Base-by-base conservation (phyloP, 805 yeast species). In the Ogataea henricii region DNA sequence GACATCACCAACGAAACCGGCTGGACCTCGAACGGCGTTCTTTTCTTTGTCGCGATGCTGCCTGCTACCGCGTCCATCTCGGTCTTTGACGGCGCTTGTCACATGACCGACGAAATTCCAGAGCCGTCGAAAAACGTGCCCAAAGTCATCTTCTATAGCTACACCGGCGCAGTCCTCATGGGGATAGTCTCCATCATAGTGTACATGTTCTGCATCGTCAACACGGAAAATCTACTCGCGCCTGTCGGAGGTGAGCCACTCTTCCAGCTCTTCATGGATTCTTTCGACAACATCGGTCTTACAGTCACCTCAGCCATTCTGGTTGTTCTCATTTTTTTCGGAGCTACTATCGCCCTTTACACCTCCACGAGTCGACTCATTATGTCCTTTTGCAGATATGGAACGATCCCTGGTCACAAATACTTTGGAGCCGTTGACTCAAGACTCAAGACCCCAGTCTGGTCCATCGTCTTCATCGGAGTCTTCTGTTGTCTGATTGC, bases 141-240 rank as follows among this genome's bases (percentile, higher is more conserved):
- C 6, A 39, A 39, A 18, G 42, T 39, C 23, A 39, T 39, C 13
- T 26, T 39, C 33, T 39, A 39, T 33, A 27, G 33, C n/a, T 39
- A 39, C 42, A 27, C 42, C 27, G 32, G 33, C 8, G 42, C 42
- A 3, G 32, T 39, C 16, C 13, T 39, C 9, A 27, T 39, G 42
- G 42, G 42, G 6, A 39, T 39, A 10, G 13, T 39, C 23, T 25
- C 42, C 16, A 39, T 39, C 16, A 25, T 39, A 14, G 18, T 39
- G 17, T 39, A 39, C 42, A 39, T 39, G 42, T 39, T 39, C 33
- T 39, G 42, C 34, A 39, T 39, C 12, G 42, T 39, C 42, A 39
- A 39, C 42, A 13, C 33, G 3, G 42, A 39, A 13, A 39, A 39
- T 16, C 42, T 39, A 3, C 33, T 39, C 22, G 34, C 2, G 8